A percentile compares a stretch with the other conserved stretches of the same genome.
Conservation (phyloP, 495 filamentous ascomycete genomes). For the Geopyxis carbonaria region DNA sequence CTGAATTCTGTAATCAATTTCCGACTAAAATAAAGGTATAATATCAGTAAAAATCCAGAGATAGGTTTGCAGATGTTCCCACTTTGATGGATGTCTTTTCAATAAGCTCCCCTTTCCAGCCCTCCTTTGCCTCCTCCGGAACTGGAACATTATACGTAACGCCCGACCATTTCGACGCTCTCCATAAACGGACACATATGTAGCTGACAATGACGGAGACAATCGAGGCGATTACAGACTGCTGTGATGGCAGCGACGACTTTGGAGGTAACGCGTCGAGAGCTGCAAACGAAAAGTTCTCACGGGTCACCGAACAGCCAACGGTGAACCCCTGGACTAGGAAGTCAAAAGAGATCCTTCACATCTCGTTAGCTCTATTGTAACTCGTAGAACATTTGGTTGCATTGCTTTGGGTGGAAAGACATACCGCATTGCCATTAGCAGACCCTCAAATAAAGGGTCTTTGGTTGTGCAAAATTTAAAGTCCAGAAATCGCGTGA, state of each 20-base stretch:
- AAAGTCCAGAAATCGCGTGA: too few species aligned
- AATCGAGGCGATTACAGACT: conserved; percentile 9
- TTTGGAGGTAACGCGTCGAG: background rate
- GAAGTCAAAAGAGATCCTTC: conserved; percentile 21
- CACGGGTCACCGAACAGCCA: conserved; percentile 20
- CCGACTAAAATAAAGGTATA: too few species aligned
- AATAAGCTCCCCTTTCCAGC: conserved; percentile 43
- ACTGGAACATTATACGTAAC: conserved; percentile 41
- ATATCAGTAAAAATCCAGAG: background rate
- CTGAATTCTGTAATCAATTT: conserved; percentile 45
- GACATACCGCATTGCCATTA: too few species aligned
- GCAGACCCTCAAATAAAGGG: too few species aligned
- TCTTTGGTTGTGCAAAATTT: too few species aligned
- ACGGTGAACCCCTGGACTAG: conserved; percentile 21
- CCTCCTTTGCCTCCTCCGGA: conserved; percentile 38
- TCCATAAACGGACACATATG: conserved; percentile 17
- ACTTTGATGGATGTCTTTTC: conserved; percentile 42
- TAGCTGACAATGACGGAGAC: conserved; percentile 9
- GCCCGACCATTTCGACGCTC: conserved; percentile 29
- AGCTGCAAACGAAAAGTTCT: conserved; percentile 16
- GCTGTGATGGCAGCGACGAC: conserved; percentile 10
- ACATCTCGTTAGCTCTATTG: background rate
- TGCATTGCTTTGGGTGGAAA: too few species aligned
- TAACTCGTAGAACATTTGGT: too few species aligned
- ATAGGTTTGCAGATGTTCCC: too few species aligned